Evolutionary conservation across 495 filamentous ascomycete species (phyloP), one percentile per base, ranked within the genome.

Genomic region (Viridothelium virens): DNA sequence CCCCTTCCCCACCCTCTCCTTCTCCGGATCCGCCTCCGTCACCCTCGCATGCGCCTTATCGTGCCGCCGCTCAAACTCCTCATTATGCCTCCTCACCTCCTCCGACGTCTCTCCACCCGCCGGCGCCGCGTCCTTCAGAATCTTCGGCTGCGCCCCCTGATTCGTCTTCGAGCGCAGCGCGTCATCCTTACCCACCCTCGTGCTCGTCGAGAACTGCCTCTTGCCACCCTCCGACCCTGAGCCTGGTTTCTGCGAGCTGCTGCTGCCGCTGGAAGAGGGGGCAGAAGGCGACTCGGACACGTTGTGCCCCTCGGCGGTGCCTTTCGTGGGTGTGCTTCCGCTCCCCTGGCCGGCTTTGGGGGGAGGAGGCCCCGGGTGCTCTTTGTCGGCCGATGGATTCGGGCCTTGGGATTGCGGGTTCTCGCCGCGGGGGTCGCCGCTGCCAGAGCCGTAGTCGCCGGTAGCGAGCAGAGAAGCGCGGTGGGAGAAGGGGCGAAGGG

Each of bases 61-160:
- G 86, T 74, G 61, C 78, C 74, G 67, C 34, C 67, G 72, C 64
- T 87, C 83, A 66, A 89, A 85, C 74, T 89, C 87, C 41, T 80
- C 69, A 70, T 86, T 83, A 34, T 89, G 79, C 68, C 86, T 76
- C 75, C 81, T 80, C 59, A 86, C 75, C 2, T 71, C 66, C 59
- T 76, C 68, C 14, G 63, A 38, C 65, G 67, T 62, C 36, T 72
- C 63, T 0, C 65, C 68, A 12, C 70, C 66, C 3, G 25, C 63
- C 70, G 46, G 81, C 69, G 59, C 82, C 70, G 82, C 82, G 63
- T 85, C 79, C 48, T 82, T 79, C 25, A 64, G 70, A 62, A 74
- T 80, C 74, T 77, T 79, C 53, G 77, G 76, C 63, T 76, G 69
- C 69, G 75, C 69, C 38, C 61, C 65, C 64, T 72, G 62, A 64